Evolutionary conservation across 202 grass and related monocot species (phyloP), one percentile per base, ranked within the genome.

Genomic region (Thinopyrum obtusiflorum): DNA sequence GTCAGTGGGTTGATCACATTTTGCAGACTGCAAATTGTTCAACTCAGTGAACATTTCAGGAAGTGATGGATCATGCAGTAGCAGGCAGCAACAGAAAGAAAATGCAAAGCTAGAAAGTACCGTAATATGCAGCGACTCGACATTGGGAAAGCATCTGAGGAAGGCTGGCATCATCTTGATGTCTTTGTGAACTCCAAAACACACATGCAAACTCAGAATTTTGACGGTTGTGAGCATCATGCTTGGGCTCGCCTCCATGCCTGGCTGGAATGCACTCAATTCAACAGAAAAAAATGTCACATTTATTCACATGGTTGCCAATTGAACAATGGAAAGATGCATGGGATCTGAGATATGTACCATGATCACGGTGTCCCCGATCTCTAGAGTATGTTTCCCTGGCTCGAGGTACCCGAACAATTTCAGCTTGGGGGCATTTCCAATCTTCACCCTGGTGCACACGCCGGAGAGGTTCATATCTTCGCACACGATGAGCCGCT

Each of bases 121-220:
- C 87, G 49, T 29, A 82, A 89, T 47, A 81, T 89, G 80, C 31
- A 89, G 71, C 5, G 62, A 39, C 83, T 90, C 87, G 28, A 87
- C 70, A 35, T 74, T 89, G 17, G 91, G 88, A 59, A 90, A 90
- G 44, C 85, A 89, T 89, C 42, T 82, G 78, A 89, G 78, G 53
- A 86, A 87, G 37, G 33, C 21, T 15, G 82, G 57, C 83, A 92
- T n/a, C 80, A 82, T 60, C 49, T 62, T 36, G 17, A 25, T 61
- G 73, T 86, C 80, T 51, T 27, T 68, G 4, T 7, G 33, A 27
- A 65, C 72, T 73, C 68, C 59, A 17, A 87, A 92, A 42, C 66
- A 53, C 49, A 90, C 31, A 13, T 18, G 7, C 25, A 89, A 77
- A 36, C 46, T 61, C 9, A 89, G 47, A 39, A 71, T 89, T 59